Conservation (phyloP, 2,329 filamentous ascomycete species). For the Colletotrichum higginsianum region DNA sequence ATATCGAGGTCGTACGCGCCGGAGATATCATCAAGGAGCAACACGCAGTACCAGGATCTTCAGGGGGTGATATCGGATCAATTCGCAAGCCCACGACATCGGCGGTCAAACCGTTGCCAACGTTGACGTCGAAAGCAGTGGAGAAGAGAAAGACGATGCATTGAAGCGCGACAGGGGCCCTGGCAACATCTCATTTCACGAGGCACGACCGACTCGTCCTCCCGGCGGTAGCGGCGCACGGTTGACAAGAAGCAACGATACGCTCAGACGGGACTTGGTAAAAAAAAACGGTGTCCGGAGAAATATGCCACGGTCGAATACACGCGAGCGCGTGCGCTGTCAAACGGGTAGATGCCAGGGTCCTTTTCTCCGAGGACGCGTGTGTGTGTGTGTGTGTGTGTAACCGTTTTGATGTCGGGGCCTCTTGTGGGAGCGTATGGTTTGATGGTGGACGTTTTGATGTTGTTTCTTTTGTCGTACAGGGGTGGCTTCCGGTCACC, state of each 20-base stretch:
- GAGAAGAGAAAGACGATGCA: conserved; percentile 1
- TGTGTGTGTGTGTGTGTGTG: neutral
- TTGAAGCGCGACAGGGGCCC: conserved; percentile 27
- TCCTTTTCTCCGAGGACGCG: conserved; percentile 20
- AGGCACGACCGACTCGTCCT: conserved; percentile 12
- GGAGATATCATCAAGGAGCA: neutral
- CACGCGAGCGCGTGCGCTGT: conserved; percentile 16
- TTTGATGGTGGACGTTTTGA: conserved; percentile 1
- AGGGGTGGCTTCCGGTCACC: neutral
- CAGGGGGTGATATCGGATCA: neutral
- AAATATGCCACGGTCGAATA: neutral
- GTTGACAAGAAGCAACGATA: conserved; percentile 11
- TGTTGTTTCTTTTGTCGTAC: neutral
- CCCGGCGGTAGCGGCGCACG: conserved; percentile 23
- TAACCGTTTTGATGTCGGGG: neutral
- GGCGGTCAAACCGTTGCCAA: conserved; percentile 4
- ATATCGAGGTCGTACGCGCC: neutral
- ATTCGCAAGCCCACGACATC: neutral
- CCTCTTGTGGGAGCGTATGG: neutral
- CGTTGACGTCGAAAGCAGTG: neutral
- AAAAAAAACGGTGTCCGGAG: neutral
- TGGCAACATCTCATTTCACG: conserved; percentile 34
- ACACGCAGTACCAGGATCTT: neutral
- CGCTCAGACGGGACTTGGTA: conserved; percentile 4
- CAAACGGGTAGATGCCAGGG: conserved; percentile 17